Conservation (phyloP, 2,329 filamentous ascomycete species). For the Aaosphaeria arxii region DNA sequence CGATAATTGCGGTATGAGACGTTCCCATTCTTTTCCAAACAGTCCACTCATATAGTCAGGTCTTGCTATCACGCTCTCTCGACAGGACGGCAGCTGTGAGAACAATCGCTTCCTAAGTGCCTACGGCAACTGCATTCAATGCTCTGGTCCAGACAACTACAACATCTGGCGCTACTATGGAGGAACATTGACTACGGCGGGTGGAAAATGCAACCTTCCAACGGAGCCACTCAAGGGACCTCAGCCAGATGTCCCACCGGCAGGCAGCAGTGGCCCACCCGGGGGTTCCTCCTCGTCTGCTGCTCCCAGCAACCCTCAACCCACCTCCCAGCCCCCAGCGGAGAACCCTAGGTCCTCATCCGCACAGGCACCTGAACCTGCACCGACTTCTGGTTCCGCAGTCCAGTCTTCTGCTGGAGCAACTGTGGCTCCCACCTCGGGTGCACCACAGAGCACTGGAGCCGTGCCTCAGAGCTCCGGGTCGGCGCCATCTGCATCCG, state of each 20-base stretch:
- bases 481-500: not conserved
- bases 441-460: not conserved
- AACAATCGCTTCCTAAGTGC: conserved; percentile 40
- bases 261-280: conserved; percentile 4
- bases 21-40: conserved; percentile 12
- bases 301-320: not conserved
- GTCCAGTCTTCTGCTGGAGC: too few relatives aligned
- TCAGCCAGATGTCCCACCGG: conserved; percentile 12
- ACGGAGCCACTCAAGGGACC: conserved; percentile 17
- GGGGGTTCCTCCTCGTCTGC: conserved; percentile 7
- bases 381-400: conserved; percentile 1
- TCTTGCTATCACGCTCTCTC: conserved; percentile 36
- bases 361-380: not conserved
- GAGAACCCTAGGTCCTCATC: not conserved
- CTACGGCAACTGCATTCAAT: conserved; percentile 46
- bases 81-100: conserved; percentile 35
- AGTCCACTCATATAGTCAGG: conserved; percentile 7
- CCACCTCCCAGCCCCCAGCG: not conserved
- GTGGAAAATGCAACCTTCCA: conserved; percentile 13
- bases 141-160: conserved; percentile 40
- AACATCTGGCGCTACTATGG: conserved; percentile 49
- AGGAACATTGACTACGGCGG: conserved; percentile 32
- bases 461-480: not conserved
- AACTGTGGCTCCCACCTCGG: conserved; percentile 1
- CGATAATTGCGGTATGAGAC: conserved; percentile 47